Percentiles rank a stretch among this genome's conserved stretches.
These are phyloP conservation scores for Oryza glaberrima DNA, from an alignment of 176 grass and related monocot genomes.

Conservation along the genomic window DNA sequence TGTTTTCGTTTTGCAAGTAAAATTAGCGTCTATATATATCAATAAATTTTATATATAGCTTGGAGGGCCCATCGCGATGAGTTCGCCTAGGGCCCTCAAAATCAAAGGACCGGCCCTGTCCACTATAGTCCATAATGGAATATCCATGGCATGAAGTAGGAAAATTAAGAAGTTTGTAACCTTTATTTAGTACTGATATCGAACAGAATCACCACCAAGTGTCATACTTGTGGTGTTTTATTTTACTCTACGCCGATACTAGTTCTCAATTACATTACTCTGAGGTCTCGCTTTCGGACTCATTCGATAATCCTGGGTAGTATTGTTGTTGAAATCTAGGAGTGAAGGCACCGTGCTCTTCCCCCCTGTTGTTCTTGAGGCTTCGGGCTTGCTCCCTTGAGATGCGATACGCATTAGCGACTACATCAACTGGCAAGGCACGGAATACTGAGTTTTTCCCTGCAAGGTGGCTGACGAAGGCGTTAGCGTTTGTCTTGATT, in stretches of 20 bases:
- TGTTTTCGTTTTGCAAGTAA: no score
- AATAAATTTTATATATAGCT: no score
- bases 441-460: background rate
- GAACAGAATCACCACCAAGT: background rate
- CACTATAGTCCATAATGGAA: background rate
- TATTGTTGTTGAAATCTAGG: background rate
- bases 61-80: no score
- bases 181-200: background rate
- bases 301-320: background rate
- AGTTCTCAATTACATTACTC: background rate
- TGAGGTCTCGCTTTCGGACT: background rate
- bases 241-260: background rate
- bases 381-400: background rate
- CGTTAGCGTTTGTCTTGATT: background rate
- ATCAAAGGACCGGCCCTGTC: no score
- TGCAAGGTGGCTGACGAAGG: background rate
- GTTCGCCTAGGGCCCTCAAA: no score
- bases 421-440: background rate
- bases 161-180: background rate
- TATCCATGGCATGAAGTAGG: background rate
- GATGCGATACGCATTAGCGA: background rate
- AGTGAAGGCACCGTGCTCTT: constrained; percentile 28
- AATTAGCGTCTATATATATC: no score
- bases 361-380: constrained; percentile 42
- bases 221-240: background rate